Evolutionary conservation across 2,329 filamentous ascomycete genomes (phyloP).

Genomic region (Phyllosticta citribraziliensis): DNA sequence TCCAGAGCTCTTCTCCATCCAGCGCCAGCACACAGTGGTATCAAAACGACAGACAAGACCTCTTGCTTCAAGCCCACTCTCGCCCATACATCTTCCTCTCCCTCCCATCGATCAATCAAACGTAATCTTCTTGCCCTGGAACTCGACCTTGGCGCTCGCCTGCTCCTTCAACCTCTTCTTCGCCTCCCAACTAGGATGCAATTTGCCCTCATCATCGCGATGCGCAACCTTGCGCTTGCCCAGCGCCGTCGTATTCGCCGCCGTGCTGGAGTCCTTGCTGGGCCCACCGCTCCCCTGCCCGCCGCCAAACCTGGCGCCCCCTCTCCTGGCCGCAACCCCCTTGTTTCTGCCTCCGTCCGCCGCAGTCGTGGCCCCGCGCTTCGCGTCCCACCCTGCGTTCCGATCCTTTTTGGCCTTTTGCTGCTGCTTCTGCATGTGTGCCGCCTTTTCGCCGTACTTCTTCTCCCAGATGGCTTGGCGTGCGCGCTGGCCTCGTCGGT

Average conservation of each 20-base stretch:
- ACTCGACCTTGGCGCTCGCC: slow-evolving; percentile 35
- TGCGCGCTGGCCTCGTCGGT: slow-evolving; percentile 66
- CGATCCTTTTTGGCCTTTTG: slow-evolving; percentile 25
- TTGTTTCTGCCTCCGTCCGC: slow-evolving; percentile 12
- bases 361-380: slow-evolving; percentile 40
- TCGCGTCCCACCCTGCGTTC: slow-evolving; percentile 49
- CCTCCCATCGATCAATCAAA: slow-evolving; percentile 40
- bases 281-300: too few species aligned
- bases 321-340: neutral
- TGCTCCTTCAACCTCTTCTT: slow-evolving; percentile 51
- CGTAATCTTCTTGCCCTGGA: slow-evolving; percentile 51
- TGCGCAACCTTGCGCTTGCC: slow-evolving; percentile 19
- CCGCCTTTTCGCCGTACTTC: slow-evolving; percentile 64
- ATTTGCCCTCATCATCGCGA: slow-evolving; percentile 40
- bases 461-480: slow-evolving; percentile 71
- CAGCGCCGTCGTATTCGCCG: slow-evolving; percentile 23
- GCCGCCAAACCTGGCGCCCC: slow-evolving; percentile 13
- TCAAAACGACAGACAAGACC: neutral
- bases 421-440: slow-evolving; percentile 47
- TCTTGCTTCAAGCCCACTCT: too few species aligned
- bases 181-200: slow-evolving; percentile 58
- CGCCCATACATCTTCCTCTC: neutral
- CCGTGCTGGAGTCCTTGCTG: slow-evolving; percentile 20
- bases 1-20: too few species aligned
- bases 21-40: neutral